Base-by-base conservation (phyloP, 345 rosid species). In the Citrus australasica region DNA sequence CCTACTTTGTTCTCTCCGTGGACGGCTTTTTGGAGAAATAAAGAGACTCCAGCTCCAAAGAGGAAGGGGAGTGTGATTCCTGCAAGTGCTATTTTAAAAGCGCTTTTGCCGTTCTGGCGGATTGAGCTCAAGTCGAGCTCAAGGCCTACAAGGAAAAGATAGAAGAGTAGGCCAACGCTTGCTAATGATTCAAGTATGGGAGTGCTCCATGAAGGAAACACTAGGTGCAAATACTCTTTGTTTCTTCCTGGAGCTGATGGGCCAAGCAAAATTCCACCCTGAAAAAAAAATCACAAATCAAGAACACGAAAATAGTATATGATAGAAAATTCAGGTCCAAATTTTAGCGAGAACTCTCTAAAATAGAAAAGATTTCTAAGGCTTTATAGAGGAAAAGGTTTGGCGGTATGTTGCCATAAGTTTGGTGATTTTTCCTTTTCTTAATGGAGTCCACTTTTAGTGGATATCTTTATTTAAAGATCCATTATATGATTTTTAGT, bases 181-280 rank as follows among this genome's bases (percentile, higher is more conserved):
- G 97, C 97, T 2, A 91, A 91, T 5, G 96, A 87, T 75, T 94
- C 97, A 9, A 91, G 90, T 67, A 86, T 89, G 21, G 93, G 91
- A 61, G 83, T 83, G 77, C 97, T 92, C 95, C 97, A 91, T 77
- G 76, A 60, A 0, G 98, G 97, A 38, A 94, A 94, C 16, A 94
- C 24, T 21, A 79, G 78, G 46, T 87, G 78, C 85, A 86, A 19
- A 30, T 84, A 92, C 27, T 66, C 76, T 60, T 86, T 11, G 82
- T 86, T 90, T 60, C 98, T 79, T 2, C 98, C 96, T 14, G 90
- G 56, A 73, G 88, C 96, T 6, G 97, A 94, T 17, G 98, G 96
- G 21, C 98, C 98, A 21, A 94, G 77, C 79, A 94, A 64, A 62
- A 94, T 85, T 71, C 98, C 98, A 27, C 98, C 98, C 98, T 94